These are phyloP conservation scores for Candida bentonensis DNA, from an alignment of 805 yeast genomes.

Conservation along the genomic window DNA sequence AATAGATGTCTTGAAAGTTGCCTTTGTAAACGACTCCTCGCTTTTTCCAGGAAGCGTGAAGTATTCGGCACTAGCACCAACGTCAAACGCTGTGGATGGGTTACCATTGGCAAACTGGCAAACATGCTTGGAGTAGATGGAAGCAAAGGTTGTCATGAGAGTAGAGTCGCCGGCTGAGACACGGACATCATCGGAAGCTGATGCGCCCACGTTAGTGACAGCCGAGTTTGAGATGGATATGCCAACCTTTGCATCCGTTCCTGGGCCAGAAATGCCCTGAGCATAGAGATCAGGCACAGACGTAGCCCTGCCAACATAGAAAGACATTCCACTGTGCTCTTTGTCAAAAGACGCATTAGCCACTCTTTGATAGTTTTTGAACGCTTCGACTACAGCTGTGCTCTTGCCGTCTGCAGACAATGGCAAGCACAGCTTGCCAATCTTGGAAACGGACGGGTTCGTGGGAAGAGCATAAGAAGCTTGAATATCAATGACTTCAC, in stretches of 20 bases:
- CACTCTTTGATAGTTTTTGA: neutral
- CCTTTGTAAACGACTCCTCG: slow-evolving; percentile 18
- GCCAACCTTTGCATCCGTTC: slow-evolving; percentile 20
- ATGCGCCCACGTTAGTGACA: slow-evolving; percentile 31
- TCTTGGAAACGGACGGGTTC: neutral
- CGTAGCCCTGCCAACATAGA: slow-evolving; percentile 33
- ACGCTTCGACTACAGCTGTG: neutral
- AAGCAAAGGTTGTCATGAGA: slow-evolving; percentile 1
- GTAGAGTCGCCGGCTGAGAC: slow-evolving; percentile 47
- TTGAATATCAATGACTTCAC: neutral
- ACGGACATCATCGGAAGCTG: slow-evolving; percentile 48
- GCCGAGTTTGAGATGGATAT: slow-evolving; percentile 36
- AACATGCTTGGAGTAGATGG: neutral
- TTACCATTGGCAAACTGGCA: slow-evolving; percentile 19
- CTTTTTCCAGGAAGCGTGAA: slow-evolving; percentile 13
- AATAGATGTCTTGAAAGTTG: slow-evolving; percentile 6
- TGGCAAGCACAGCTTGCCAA: neutral
- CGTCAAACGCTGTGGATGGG: slow-evolving; percentile 28
- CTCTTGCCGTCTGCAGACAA: neutral
- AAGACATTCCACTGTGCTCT: slow-evolving; percentile 36
- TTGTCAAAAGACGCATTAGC: slow-evolving; percentile 26
- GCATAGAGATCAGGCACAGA: slow-evolving; percentile 20
- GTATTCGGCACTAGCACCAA: slow-evolving; percentile 23
- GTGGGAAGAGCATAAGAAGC: neutral
- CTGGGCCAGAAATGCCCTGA: neutral